A percentile compares a stretch with the other conserved stretches of the same genome.
Evolutionary conservation across 2,329 filamentous ascomycete species (phyloP).

Genomic region (Elsinoe perseae): DNA sequence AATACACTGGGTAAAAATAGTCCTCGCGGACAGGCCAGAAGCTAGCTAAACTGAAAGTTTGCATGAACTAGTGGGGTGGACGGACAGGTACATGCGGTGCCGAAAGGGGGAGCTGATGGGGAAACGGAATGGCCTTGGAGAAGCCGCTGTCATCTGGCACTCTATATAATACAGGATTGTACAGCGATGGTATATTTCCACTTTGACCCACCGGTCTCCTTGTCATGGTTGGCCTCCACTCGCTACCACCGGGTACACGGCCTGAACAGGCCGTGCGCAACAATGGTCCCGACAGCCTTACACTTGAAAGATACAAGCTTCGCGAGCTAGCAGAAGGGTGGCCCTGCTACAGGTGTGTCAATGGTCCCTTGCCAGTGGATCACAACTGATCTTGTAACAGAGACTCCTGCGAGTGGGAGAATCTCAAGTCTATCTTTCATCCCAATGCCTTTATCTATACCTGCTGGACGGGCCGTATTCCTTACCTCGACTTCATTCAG

Average conservation of each 20-base stretch:
- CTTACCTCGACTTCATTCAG: slow-evolving; percentile 35
- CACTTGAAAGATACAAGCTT: slow-evolving; percentile 40
- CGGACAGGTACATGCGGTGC: not conserved
- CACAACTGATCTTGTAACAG: slow-evolving; percentile 9
- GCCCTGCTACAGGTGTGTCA: slow-evolving; percentile 39
- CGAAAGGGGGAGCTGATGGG: not conserved
- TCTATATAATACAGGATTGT: no score
- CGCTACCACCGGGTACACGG: slow-evolving; percentile 15
- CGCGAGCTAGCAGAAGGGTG: slow-evolving; percentile 45
- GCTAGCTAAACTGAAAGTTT: no score
- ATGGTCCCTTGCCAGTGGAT: not conserved
- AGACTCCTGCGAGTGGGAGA: slow-evolving; percentile 47
- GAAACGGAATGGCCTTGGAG: not conserved
- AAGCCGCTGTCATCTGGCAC: not conserved
- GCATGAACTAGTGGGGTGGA: not conserved
- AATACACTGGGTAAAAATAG: not conserved
- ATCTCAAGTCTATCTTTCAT: slow-evolving; percentile 45
- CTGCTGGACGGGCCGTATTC: slow-evolving; percentile 42
- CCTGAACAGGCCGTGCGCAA: slow-evolving; percentile 36
- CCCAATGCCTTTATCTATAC: slow-evolving; percentile 43
- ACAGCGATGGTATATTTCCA: no score
- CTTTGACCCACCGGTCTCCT: not conserved
- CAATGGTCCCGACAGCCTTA: slow-evolving; percentile 40
- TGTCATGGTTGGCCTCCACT: slow-evolving; percentile 16
- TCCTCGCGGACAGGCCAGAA: no score